Conservation (phyloP, 2,329 filamentous ascomycete genomes). For the Lachnellula arida region DNA sequence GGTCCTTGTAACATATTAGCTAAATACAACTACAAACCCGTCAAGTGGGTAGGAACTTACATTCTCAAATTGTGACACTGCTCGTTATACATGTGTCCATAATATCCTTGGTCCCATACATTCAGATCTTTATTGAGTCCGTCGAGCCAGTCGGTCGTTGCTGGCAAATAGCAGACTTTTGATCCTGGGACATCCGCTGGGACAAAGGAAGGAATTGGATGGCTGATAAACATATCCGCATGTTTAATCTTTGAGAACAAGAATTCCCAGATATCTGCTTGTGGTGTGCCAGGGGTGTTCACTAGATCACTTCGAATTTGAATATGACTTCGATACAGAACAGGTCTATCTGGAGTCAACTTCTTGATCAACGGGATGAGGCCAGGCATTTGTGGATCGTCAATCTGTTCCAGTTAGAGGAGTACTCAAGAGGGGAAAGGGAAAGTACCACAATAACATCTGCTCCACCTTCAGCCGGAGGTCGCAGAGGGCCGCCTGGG, state of each 20-base stretch:
- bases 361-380: constrained; percentile 72
- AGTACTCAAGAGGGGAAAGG: neutral
- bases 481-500: constrained; percentile 60
- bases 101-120: constrained; percentile 67
- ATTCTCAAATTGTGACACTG: constrained; percentile 56
- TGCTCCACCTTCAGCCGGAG: constrained; percentile 64
- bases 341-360: constrained; percentile 64
- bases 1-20: constrained; percentile 34
- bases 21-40: neutral
- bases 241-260: constrained; percentile 67
- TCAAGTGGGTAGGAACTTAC: constrained; percentile 33
- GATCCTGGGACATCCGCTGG: constrained; percentile 60
- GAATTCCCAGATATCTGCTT: constrained; percentile 70
- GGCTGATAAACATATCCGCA: constrained; percentile 76
- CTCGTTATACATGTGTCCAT: constrained; percentile 67
- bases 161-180: constrained; percentile 71
- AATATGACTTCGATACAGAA: constrained; percentile 79
- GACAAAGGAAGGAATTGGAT: constrained; percentile 73
- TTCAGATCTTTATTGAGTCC: constrained; percentile 73
- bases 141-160: constrained; percentile 80
- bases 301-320: constrained; percentile 74
- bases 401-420: constrained; percentile 46
- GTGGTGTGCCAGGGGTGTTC: constrained; percentile 56
- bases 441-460: constrained; percentile 60
- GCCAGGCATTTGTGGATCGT: constrained; percentile 81